Percentiles rank a stretch among this genome's conserved stretches.
Evolutionary conservation across 2,329 filamentous ascomycete genomes (phyloP).

Genomic region (Neonectria faginata): DNA sequence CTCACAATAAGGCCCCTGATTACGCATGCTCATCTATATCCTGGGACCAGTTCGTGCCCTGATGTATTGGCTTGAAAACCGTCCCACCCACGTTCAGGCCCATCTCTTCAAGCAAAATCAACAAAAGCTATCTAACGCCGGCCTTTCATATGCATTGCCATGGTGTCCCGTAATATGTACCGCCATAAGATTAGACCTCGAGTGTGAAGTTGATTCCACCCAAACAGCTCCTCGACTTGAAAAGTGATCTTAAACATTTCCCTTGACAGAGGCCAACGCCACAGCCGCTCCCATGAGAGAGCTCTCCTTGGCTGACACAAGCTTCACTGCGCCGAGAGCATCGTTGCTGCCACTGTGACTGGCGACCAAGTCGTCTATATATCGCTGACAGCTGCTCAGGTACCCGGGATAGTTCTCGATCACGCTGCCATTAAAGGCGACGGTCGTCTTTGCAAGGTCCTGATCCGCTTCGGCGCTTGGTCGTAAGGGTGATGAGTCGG

Average conservation of each 20-base stretch:
- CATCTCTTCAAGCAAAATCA: conserved; percentile 7
- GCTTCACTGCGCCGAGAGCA: conserved; percentile 61
- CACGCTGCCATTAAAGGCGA: conserved; percentile 85
- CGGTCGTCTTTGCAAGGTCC: conserved; percentile 62
- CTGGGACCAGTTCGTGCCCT: neutral
- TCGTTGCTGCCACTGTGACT: conserved; percentile 45
- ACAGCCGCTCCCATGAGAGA: conserved; percentile 82
- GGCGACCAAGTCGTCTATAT: conserved; percentile 69
- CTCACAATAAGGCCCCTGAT: conserved; percentile 4
- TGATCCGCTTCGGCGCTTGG: conserved; percentile 64
- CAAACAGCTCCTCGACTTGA: neutral
- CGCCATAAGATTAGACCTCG: neutral
- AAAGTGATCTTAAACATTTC: conserved; percentile 24
- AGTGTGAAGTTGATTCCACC: neutral
- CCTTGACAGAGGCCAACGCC: conserved; percentile 64
- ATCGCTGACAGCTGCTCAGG: conserved; percentile 68
- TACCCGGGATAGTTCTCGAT: conserved; percentile 83
- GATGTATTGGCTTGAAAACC: neutral
- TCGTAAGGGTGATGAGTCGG: conserved; percentile 50
- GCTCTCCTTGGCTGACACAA: conserved; percentile 79
- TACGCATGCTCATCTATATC: conserved; percentile 21
- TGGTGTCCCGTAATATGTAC: neutral
- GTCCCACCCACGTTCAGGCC: neutral
- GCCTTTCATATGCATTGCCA: conserved; percentile 22
- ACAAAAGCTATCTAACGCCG: conserved; percentile 20